These are phyloP conservation scores for Fusarium sp. DNA, from an alignment of 2,329 filamentous ascomycete genomes.

Conservation along the genomic window DNA sequence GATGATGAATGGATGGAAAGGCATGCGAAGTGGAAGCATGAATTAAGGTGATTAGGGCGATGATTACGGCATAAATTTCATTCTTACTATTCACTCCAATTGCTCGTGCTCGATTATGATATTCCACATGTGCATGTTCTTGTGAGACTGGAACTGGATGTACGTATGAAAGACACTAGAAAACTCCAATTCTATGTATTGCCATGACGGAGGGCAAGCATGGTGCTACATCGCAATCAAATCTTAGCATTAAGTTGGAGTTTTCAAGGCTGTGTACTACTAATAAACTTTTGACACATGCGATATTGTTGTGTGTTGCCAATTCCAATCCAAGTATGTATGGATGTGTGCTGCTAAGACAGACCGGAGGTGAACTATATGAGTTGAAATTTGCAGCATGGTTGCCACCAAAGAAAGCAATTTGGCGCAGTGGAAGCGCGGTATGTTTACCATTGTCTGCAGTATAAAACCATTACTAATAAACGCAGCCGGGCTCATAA, in stretches of 20 bases:
- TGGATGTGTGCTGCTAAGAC: background rate
- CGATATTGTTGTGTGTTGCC: background rate
- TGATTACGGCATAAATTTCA: slow-evolving; percentile 25
- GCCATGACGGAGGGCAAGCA: background rate
- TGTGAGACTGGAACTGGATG: background rate
- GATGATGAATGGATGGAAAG: slow-evolving; percentile 4
- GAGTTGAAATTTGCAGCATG: fast-evolving
- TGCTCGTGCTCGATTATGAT: background rate
- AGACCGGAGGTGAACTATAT: background rate
- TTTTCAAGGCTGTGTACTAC: background rate
- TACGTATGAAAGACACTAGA: background rate
- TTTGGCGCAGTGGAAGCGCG: background rate
- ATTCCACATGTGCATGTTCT: background rate
- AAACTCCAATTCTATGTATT: background rate
- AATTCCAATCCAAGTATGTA: too few relatives aligned
- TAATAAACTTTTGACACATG: background rate
- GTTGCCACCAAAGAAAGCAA: background rate
- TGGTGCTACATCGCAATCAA: background rate
- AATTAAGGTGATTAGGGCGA: slow-evolving; percentile 5
- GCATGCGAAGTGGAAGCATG: slow-evolving; percentile 1
- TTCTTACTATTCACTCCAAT: slow-evolving; percentile 14
- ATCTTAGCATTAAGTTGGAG: background rate
- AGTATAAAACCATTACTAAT: background rate
- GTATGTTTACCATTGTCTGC: background rate
- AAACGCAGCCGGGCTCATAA: background rate